These are phyloP conservation scores for Haplosporangium gracile DNA, from an alignment of 192 early-diverging fungal species.

Conservation along the genomic window DNA sequence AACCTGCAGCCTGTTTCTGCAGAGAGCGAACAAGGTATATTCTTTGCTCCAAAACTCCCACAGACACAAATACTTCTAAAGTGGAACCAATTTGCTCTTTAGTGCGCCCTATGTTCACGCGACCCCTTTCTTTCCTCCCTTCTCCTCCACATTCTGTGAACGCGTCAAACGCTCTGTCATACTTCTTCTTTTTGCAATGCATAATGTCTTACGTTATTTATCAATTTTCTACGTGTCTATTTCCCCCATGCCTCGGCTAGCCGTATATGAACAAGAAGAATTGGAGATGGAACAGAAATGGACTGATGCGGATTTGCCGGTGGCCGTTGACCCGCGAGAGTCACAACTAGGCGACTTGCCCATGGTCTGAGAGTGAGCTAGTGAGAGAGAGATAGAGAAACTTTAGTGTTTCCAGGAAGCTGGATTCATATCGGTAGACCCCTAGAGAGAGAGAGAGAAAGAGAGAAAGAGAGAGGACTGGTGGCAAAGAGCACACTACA, in stretches of 20 bases:
- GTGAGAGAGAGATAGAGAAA: too few species aligned
- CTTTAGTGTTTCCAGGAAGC: too few species aligned
- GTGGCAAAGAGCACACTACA: too few species aligned
- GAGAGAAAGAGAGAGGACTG: not conserved
- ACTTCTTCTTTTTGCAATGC: not conserved
- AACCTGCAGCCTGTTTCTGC: conserved; percentile 28
- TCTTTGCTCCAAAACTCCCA: not conserved
- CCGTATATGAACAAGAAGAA: conserved; percentile 27
- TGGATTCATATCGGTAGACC: not conserved
- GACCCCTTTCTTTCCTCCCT: not conserved
- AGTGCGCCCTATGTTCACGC: not conserved
- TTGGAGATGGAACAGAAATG: conserved; percentile 45
- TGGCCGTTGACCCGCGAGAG: conserved; percentile 11
- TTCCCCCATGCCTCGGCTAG: not conserved
- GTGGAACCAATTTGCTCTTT: not conserved
- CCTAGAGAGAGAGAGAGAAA: not conserved
- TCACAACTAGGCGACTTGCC: conserved; percentile 3
- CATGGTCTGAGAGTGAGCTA: too few species aligned
- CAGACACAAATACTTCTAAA: not conserved
- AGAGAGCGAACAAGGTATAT: conserved; percentile 46
- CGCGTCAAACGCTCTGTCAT: not conserved
- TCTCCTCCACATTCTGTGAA: not conserved
- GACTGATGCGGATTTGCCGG: conserved; percentile 27
- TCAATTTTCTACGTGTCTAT: not conserved
- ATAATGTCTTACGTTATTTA: not conserved